Evolutionary conservation across 371 early-diverging fungal species (phyloP).

Genomic region (Actinomucor elegans): DNA sequence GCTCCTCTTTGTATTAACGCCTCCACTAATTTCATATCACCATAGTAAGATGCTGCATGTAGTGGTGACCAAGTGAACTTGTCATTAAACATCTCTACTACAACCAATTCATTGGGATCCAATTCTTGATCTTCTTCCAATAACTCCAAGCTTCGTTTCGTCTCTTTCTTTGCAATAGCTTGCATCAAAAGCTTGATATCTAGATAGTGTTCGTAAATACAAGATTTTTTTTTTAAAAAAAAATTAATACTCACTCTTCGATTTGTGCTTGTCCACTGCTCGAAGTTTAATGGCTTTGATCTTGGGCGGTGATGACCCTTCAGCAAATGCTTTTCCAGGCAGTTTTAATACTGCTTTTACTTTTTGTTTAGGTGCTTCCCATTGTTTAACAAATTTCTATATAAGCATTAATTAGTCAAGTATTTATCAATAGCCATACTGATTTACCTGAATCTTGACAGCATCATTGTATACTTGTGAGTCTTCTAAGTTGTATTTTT

Average conservation of each 20-base stretch:
- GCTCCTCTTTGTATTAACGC: conserved; percentile 75
- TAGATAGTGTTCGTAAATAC: no score
- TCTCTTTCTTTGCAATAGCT: conserved; percentile 32
- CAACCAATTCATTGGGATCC: conserved; percentile 55
- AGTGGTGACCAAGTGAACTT: conserved; percentile 85
- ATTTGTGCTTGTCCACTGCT: conserved; percentile 38
- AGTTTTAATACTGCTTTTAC: conserved; percentile 33
- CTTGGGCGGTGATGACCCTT: conserved; percentile 12
- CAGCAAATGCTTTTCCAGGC: conserved; percentile 34
- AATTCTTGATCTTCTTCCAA: conserved; percentile 34
- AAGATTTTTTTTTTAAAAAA: not conserved
- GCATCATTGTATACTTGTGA: conserved; percentile 79
- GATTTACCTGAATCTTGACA: conserved; percentile 54
- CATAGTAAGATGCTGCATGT: conserved; percentile 86
- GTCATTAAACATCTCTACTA: conserved; percentile 62
- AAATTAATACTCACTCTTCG: conserved; percentile 4
- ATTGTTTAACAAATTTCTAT: conserved; percentile 40
- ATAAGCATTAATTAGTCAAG: no score
- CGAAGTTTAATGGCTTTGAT: conserved; percentile 41
- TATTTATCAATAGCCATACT: not conserved
- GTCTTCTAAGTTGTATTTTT: conserved; percentile 77
- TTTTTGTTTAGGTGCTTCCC: conserved; percentile 25
- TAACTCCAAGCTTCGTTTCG: conserved; percentile 31
- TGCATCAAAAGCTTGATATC: conserved; percentile 22
- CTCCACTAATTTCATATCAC: conserved; percentile 64